Base-by-base conservation (phyloP, 2,329 filamentous ascomycete species). In the Aspergillus fructus region DNA sequence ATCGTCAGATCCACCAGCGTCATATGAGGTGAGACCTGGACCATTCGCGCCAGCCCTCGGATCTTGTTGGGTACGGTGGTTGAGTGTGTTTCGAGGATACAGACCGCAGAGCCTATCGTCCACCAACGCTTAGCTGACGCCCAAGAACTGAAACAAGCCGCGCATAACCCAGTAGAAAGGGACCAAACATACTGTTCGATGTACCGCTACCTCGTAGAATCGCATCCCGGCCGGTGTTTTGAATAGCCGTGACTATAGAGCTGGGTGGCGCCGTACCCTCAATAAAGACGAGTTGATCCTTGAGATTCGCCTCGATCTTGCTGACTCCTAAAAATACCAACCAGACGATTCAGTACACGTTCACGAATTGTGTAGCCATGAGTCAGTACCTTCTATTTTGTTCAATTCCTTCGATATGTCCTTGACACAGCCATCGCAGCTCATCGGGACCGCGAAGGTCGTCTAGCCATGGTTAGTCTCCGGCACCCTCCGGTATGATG, bases 381-480 rank as follows among this genome's bases (percentile, higher is more conserved):
- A 37, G 7, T 27, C 8, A 34, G 11, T 79, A 87, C 85, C 85
- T 68, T 85, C 81, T 43, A 97, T 78, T 69, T 89, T 86, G 74
- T 89, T 84, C 50, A 97, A 79, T 48, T 91, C 87, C 62, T 85
- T 84, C 68, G 91, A 91, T 72, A 99, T 87, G 68, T 91, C 88
- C 75, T 93, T 89, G 74, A 96, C 86, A 79, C 94, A 97, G 70
- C 84, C 81, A 68, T 96, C 89, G 79, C 94, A 97, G 77, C 88
- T 91, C 81, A 97, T 88, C 55, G 92, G 93, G 66, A 97, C 94
- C 62, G 93, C 92, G 76, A 97, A 97, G 63, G 93, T 89, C 60
- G 93, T 96, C 89, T 97, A 67, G 42, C 69, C 27, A 48, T 34
- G 21, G 45, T 59, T 39, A 24, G 15, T 39, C 37, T 50, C 17